A percentile compares a stretch with the other conserved stretches of the same genome.
These are phyloP conservation scores for Colletotrichum karsti DNA, from an alignment of 2,329 filamentous ascomycete species.

Conservation along the genomic window DNA sequence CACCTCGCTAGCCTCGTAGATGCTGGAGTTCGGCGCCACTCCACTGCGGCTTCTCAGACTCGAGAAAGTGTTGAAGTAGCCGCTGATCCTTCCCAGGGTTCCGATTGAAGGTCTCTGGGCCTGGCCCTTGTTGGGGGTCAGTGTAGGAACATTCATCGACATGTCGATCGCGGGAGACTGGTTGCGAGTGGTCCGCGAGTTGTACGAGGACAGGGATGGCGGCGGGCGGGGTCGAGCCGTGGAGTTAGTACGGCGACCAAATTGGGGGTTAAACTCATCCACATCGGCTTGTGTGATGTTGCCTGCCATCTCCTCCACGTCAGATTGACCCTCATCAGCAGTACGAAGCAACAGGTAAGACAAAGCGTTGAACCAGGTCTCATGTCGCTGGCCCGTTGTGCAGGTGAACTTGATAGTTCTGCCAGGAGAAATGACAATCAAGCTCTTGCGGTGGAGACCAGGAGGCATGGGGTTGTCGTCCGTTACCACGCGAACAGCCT, in stretches of 20 bases:
- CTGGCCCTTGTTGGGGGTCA: conserved; percentile 60
- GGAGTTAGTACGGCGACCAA: conserved; percentile 42
- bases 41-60: conserved; percentile 62
- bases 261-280: conserved; percentile 83
- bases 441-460: conserved; percentile 91
- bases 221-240: conserved; percentile 58
- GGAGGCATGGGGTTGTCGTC: conserved; percentile 97
- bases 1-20: conserved; percentile 70
- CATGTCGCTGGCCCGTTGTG: conserved; percentile 90
- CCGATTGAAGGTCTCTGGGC: conserved; percentile 47
- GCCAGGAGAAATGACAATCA: conserved; percentile 89
- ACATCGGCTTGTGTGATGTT: conserved; percentile 70
- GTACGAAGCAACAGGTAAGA: conserved; percentile 90
- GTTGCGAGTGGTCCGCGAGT: conserved; percentile 75
- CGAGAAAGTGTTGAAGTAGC: conserved; percentile 67
- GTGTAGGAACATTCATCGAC: conserved; percentile 62
- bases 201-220: conserved; percentile 81
- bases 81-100: conserved; percentile 67
- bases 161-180: conserved; percentile 65
- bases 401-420: conserved; percentile 94
- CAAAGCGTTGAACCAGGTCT: conserved; percentile 98
- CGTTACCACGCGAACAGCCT: conserved; percentile 88
- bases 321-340: conserved; percentile 68
- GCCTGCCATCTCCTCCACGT: conserved; percentile 66
- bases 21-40: conserved; percentile 51